Percentiles rank a stretch among this genome's conserved stretches.
phyloP scores from a whole-genome alignment of 805 yeast genomes.

The Candida argentea region DNA sequence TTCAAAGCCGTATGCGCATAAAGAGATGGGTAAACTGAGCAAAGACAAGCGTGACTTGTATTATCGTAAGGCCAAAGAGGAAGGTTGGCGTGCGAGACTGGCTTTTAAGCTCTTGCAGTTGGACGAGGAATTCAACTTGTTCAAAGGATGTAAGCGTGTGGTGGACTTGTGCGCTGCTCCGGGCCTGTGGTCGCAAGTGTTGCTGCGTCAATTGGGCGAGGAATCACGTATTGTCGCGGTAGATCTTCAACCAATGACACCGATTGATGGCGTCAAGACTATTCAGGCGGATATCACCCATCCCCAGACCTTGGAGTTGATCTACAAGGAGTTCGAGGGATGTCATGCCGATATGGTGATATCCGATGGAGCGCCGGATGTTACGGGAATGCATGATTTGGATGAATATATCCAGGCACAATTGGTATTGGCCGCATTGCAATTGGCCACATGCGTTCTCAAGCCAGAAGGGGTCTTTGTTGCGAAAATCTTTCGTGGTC shows the following conservation, averaged over 20 bases:
- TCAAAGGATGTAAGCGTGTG: slow-evolving; percentile 66
- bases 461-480: slow-evolving; percentile 89
- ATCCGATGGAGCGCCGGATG: slow-evolving; percentile 98
- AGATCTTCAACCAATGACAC: slow-evolving; percentile 95
- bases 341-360: slow-evolving; percentile 92
- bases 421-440: slow-evolving; percentile 81
- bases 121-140: slow-evolving; percentile 79
- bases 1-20: no score
- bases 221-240: slow-evolving; percentile 81
- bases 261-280: slow-evolving; percentile 82
- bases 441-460: slow-evolving; percentile 79
- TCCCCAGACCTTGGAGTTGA: slow-evolving; percentile 73
- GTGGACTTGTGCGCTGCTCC: slow-evolving; percentile 99
- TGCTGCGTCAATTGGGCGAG: slow-evolving; percentile 56
- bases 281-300: slow-evolving; percentile 97
- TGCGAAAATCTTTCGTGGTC: slow-evolving; percentile 92
- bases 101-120: slow-evolving; percentile 90
- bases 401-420: slow-evolving; percentile 98
- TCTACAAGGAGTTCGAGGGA: slow-evolving; percentile 77
- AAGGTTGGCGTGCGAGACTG: slow-evolving; percentile 95
- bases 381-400: slow-evolving; percentile 91
- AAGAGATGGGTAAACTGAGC: slow-evolving; percentile 84
- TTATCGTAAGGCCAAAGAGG: slow-evolving; percentile 90
- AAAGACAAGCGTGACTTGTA: slow-evolving; percentile 91
- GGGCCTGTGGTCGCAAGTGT: slow-evolving; percentile 96